Evolutionary conservation across 352 stramenopile species (phyloP), one percentile per base, ranked within the genome.

Genomic region (Phytophthora sansomeana): DNA sequence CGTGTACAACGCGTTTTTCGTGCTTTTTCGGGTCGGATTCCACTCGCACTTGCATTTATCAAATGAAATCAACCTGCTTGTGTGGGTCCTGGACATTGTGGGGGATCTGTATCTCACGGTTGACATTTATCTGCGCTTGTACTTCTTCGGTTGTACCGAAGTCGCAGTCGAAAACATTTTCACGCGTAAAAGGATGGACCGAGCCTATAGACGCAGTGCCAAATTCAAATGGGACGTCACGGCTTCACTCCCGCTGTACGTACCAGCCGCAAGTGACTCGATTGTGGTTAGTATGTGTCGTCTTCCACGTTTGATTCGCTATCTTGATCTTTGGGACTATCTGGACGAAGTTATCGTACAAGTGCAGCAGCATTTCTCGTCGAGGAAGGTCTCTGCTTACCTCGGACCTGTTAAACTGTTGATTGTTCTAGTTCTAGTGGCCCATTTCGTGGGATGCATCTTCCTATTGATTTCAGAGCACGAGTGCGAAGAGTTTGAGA

Each of bases 11-110:
- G 68, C 83, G 5, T 74, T 88, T 7, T 75, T 77, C 16, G 63
- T 91, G 42, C 77, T 95, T 21, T 89, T 93, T 35, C 83, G 83
- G 0, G 84, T 93, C 53, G 75, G 78, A 16, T 93, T 93, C 29
- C 69, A 91, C 46, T 68, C 72, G 0, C 72, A 88, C 21, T 39
- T 90, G 29, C 64, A 86, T 32, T 71, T 74, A 32, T 75, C 75
- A 0, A 42, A 21, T 7, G 47, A 26, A 0, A 35, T 52, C 0
- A 79, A 78, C 43, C 58, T 41, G 0, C 51, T 49, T 0, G 52
- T 92, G 16, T 67, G 69, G 62, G 42, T 76, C 16, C 30, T 78
- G 6, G 84, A 95, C 35, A 41, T 90, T 1, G 26, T 69, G 5
- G 85, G 84, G 16, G 86, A 95, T 30, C 17, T 63, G 0, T 80